Percentiles rank a stretch among this genome's conserved stretches.
Evolutionary conservation across 202 grass and related monocot species (phyloP).

Genomic region (Bolboschoenoplectus hybrid): DNA sequence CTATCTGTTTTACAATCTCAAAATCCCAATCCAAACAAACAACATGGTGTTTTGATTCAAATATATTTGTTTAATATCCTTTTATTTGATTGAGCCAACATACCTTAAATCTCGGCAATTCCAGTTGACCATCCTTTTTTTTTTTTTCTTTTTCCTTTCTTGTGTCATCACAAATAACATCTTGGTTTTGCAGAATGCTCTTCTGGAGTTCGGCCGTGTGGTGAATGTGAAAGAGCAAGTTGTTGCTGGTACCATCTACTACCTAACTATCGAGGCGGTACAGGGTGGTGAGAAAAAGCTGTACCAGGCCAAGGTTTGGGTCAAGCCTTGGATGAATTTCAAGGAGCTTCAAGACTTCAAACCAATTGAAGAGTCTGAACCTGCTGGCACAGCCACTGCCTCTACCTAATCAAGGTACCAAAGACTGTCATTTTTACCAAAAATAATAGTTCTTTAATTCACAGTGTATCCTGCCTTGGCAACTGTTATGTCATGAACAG

Average conservation of each 20-base stretch:
- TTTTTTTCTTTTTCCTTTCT: not conserved
- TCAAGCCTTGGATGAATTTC: slow-evolving; percentile 46
- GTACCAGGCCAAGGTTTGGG: slow-evolving; percentile 37
- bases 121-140: not conserved
- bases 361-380: slow-evolving; percentile 14
- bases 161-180: not conserved
- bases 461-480: not conserved
- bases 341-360: slow-evolving; percentile 81
- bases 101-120: not conserved
- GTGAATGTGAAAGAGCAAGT: slow-evolving; percentile 38
- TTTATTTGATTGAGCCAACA: not conserved
- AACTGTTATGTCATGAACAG: not conserved
- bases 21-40: not conserved
- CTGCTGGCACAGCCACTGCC: not conserved
- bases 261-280: slow-evolving; percentile 34
- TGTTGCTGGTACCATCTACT: slow-evolving; percentile 36
- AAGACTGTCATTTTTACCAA: not conserved
- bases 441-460: not conserved
- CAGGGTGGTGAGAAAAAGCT: slow-evolving; percentile 20
- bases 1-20: not conserved
- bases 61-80: not conserved
- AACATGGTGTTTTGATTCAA: slow-evolving; percentile 6
- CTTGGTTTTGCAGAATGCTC: slow-evolving; percentile 19
- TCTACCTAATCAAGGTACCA: slow-evolving; percentile 12
- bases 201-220: slow-evolving; percentile 32